Evolutionary conservation across 176 grass and related monocot species (phyloP).

Genomic region (Triticum turgidum): DNA sequence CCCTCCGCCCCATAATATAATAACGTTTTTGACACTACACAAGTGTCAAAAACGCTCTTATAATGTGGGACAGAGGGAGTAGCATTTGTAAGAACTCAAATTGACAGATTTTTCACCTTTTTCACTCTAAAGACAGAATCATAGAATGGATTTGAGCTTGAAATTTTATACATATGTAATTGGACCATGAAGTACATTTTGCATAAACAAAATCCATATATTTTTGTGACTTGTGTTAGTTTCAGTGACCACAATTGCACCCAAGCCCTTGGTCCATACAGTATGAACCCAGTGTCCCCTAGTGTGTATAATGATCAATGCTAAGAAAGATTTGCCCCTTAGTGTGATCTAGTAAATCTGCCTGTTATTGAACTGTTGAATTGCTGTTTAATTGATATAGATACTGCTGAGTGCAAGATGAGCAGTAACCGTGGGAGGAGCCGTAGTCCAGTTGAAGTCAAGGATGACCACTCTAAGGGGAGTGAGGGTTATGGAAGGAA

Average conservation of each 20-base stretch:
- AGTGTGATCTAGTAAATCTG: background rate
- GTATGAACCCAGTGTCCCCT: background rate
- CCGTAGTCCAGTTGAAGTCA: slow-evolving; percentile 51
- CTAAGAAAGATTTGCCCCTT: background rate
- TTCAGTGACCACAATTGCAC: background rate
- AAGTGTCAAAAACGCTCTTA: no score
- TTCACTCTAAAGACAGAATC: background rate
- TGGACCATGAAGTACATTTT: background rate
- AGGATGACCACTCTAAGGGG: slow-evolving; percentile 38
- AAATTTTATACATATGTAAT: background rate
- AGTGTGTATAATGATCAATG: background rate
- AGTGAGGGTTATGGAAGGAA: slow-evolving; percentile 41
- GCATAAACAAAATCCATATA: background rate
- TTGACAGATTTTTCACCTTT: background rate
- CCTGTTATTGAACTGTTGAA: background rate
- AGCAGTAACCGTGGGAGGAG: slow-evolving; percentile 47
- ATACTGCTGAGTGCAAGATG: slow-evolving; percentile 26
- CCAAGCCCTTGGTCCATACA: background rate
- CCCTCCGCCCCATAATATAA: no score
- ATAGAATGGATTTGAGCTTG: background rate
- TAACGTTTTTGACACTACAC: no score
- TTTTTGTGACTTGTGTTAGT: background rate
- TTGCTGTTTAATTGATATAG: slow-evolving; percentile 32
- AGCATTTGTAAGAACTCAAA: background rate
- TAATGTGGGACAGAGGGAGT: no score